Evolutionary conservation across 345 rosid species (phyloP), one percentile per base, ranked within the genome.

Genomic region (Eucalyptus marginata): DNA sequence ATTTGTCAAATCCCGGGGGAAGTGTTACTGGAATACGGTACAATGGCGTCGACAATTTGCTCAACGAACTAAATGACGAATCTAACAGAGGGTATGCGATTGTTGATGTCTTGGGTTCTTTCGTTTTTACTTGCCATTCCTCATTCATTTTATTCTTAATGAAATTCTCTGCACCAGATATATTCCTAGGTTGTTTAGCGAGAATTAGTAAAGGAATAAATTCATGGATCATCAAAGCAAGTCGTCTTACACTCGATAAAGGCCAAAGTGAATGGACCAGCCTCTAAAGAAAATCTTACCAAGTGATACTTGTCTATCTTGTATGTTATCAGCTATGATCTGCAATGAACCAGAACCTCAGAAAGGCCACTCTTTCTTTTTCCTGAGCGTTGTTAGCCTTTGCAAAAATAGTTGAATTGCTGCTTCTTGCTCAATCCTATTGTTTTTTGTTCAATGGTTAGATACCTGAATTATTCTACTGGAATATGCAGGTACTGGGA

Each of bases 401-500:
- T 20, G 13, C 46, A 71, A 36, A 76, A 76, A 24, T 50, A 12
- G 62, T 31, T 31, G 29, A 31, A 50, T 86, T 49, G 64, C 40
- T 86, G 87, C 58, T 86, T 49, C 87, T 86, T 86, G 16, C 43
- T 40, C 43, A 52, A 86, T 86, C 59, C 59, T 68, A 18, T 36
- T 36, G 83, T 36, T 10, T 6, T 18, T 76, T 18, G 47, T 76
- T 71, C 8, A 36, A 71, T 71, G 83, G 33, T 54, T 27, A 10
- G 33, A 31, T 24, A 43, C 2, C 20, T 50, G 87, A 89, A 44
- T 27, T 18, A 17, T 20, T 50, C 13, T n/a, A 50, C 51, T 47
- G 56, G 58, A 25, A 36, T 85, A 13, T 86, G 86, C 22, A 89
- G 93, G 88, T 83, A 90, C 66, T 90, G 89, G 88, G 90, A 88